Evolutionary conservation across 1,284 basidiomycete genomes (phyloP).

Genomic region (Ustilago hordei): DNA sequence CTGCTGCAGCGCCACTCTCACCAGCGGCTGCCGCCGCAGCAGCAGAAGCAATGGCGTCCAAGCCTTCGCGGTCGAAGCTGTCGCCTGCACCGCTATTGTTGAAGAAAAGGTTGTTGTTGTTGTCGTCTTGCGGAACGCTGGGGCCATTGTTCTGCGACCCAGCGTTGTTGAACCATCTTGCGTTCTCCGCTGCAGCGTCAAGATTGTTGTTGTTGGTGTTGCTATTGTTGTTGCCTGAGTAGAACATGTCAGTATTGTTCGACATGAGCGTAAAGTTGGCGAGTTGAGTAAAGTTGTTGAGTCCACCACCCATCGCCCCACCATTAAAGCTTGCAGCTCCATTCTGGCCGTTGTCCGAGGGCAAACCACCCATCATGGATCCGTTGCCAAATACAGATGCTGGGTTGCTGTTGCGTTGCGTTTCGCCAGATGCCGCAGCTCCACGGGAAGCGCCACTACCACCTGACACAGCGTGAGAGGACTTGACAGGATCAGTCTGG

Average conservation of each 20-base stretch:
- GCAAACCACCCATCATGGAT: neutral
- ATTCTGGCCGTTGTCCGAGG: slow-evolving; percentile 2
- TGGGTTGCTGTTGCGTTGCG: neutral
- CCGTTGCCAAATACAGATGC: neutral
- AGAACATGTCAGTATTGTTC: slow-evolving; percentile 38
- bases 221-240: slow-evolving; percentile 17
- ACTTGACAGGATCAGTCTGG: neutral
- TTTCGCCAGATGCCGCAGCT: neutral
- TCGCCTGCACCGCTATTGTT: slow-evolving; percentile 4
- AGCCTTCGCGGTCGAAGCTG: slow-evolving; percentile 26
- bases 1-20: neutral
- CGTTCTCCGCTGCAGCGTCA: neutral
- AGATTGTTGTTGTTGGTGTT: neutral
- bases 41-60: slow-evolving; percentile 40
- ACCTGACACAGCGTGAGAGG: neutral
- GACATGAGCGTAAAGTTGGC: slow-evolving; percentile 40
- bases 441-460: neutral
- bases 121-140: neutral
- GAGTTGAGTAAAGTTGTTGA: slow-evolving; percentile 24
- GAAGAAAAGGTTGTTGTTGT: slow-evolving; percentile 16
- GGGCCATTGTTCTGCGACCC: neutral
- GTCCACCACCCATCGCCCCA: neutral
- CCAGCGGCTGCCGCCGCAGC: slow-evolving; percentile 25
- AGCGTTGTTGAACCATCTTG: slow-evolving; percentile 16
- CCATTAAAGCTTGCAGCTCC: neutral